phyloP scores from a whole-genome alignment of 2,329 filamentous ascomycete genomes.

The Elsinoe batatas region DNA sequence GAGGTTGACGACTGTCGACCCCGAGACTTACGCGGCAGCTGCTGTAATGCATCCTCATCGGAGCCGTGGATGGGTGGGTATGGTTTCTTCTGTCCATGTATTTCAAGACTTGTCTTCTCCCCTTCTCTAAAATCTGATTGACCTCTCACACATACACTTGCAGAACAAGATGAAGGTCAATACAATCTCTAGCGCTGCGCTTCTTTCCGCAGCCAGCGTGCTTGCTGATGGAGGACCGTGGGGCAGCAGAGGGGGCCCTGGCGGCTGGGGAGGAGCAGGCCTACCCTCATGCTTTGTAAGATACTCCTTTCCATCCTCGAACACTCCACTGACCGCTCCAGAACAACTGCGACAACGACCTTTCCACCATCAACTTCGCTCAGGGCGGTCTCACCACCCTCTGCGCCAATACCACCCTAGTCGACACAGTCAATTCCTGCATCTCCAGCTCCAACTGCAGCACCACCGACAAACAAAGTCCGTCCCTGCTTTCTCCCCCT shows the following conservation, averaged over 20 bases:
- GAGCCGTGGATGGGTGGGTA: not conserved
- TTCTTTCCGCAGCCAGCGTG: not conserved
- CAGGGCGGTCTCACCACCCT: constrained; percentile 11
- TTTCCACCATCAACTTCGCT: not conserved
- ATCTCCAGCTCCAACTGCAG: constrained; percentile 19
- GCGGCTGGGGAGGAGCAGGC: not conserved
- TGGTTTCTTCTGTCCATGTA: not conserved
- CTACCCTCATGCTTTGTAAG: not conserved
- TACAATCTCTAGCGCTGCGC: not conserved
- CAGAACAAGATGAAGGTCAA: not conserved
- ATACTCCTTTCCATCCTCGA: not conserved
- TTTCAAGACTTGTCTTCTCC: not conserved
- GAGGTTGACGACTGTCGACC: not conserved
- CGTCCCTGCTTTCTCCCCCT: not conserved
- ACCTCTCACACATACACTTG: not conserved
- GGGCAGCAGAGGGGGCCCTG: not conserved
- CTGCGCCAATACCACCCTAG: constrained; percentile 18
- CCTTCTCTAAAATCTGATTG: not conserved
- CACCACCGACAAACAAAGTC: constrained; percentile 18
- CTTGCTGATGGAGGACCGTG: not conserved
- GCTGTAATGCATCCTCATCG: not conserved
- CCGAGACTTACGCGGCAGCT: not conserved
- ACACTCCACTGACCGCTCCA: not conserved
- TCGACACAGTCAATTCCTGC: constrained; percentile 20
- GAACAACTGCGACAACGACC: not conserved